These are phyloP conservation scores for Nitzschia putrida DNA, from an alignment of 108 stramenopile genomes.

Conservation along the genomic window DNA sequence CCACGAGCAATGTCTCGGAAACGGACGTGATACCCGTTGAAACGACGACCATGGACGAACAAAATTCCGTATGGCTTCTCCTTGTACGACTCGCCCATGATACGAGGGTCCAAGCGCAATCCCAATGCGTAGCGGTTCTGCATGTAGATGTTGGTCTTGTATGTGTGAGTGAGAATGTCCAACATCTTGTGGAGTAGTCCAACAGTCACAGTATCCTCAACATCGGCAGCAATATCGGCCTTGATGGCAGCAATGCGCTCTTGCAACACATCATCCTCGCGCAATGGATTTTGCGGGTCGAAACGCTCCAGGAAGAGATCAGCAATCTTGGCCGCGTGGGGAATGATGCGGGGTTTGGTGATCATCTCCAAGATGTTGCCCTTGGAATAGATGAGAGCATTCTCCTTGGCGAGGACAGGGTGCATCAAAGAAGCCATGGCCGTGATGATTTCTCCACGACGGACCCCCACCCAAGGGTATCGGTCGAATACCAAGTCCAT, in stretches of 20 bases:
- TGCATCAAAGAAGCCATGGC: constrained; percentile 89
- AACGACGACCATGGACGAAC: constrained; percentile 93
- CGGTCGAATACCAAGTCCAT: constrained; percentile 84
- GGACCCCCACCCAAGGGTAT: constrained; percentile 74
- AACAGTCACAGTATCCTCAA: constrained; percentile 74
- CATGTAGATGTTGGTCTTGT: constrained; percentile 93
- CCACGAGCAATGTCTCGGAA: constrained; percentile 97
- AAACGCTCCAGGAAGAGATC: constrained; percentile 90
- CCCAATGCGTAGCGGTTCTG: constrained; percentile 91
- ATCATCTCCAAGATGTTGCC: constrained; percentile 78
- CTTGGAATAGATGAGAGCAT: constrained; percentile 81
- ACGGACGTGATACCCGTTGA: constrained; percentile 97
- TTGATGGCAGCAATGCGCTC: constrained; percentile 50
- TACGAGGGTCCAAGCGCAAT: constrained; percentile 86
- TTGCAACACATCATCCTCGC: constrained; percentile 51
- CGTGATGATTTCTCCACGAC: constrained; percentile 88
- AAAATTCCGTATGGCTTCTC: constrained; percentile 90
- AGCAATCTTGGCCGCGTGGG: constrained; percentile 80
- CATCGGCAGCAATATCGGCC: constrained; percentile 59
- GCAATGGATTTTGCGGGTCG: constrained; percentile 73
- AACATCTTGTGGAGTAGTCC: constrained; percentile 83
- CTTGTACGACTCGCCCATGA: constrained; percentile 62
- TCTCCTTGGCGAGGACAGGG: constrained; percentile 83
- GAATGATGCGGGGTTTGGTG: constrained; percentile 48
- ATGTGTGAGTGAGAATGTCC: constrained; percentile 82